Conservation (phyloP, 164 flowering plant genomes). For the Tinospora cordifolia region DNA sequence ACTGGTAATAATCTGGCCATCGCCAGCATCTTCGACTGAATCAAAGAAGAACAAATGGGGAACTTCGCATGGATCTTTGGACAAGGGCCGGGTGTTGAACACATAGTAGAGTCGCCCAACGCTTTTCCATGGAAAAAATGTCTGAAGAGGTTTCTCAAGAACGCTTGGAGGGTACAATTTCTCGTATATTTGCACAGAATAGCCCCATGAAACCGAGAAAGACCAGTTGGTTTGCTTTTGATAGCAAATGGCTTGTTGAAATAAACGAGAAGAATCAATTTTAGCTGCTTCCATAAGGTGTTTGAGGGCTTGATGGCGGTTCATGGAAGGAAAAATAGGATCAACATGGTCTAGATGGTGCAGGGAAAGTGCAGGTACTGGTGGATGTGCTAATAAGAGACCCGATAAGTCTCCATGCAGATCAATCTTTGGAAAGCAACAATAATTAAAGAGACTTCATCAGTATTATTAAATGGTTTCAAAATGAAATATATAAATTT, state of each 20-base stretch:
- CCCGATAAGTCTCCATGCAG: conserved; percentile 51
- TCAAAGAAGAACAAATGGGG: conserved; percentile 56
- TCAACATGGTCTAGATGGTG: conserved; percentile 59
- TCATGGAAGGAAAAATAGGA: conserved; percentile 61
- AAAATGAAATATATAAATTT: no score
- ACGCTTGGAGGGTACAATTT: conserved; percentile 32
- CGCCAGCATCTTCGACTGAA: conserved; percentile 16
- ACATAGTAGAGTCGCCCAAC: conserved; percentile 24
- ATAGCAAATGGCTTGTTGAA: conserved; percentile 67
- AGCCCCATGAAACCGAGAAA: conserved; percentile 72
- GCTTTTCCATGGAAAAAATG: conserved; percentile 45
- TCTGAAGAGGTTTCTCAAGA: conserved; percentile 44
- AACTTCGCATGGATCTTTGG: conserved; percentile 42
- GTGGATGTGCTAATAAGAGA: conserved; percentile 52
- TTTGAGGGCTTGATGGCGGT: conserved; percentile 31
- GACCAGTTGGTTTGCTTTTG: conserved; percentile 53
- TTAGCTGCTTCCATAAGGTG: conserved; percentile 45
- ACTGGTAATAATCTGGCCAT: conserved; percentile 19
- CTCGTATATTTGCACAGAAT: conserved; percentile 53
- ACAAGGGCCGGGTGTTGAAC: conserved; percentile 39
- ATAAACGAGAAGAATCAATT: conserved; percentile 34
- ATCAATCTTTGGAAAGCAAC: conserved; percentile 38
- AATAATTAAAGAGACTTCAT: neutral
- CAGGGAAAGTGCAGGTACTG: conserved; percentile 45
- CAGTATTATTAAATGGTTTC: no score